phyloP scores from a whole-genome alignment of 1,139 yeast genomes.

The Sporopachydermia cereana region DNA sequence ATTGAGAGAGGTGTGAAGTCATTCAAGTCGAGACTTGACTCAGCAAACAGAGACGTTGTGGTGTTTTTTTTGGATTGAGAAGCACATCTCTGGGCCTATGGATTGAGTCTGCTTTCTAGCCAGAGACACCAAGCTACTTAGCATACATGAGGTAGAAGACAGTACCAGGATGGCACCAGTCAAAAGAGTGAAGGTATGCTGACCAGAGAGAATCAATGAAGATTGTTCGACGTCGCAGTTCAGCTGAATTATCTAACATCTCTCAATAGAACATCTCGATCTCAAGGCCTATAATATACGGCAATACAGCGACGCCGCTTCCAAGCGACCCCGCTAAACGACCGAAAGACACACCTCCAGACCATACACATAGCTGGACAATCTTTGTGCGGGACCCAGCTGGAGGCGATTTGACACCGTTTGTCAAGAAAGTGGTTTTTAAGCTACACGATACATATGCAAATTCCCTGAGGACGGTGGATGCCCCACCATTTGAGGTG shows the following conservation, averaged over 20 bases:
- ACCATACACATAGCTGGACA: slow-evolving; percentile 95
- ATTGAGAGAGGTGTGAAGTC: too few relatives aligned
- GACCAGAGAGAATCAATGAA: slow-evolving; percentile 28
- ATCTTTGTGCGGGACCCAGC: slow-evolving; percentile 80
- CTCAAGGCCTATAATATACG: slow-evolving; percentile 77
- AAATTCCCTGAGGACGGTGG: slow-evolving; percentile 72
- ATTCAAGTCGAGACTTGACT: too few relatives aligned
- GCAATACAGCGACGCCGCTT: slow-evolving; percentile 73
- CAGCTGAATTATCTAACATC: too few relatives aligned
- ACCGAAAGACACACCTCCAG: slow-evolving; percentile 67
- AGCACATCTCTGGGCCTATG: too few relatives aligned
- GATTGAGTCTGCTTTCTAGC: too few relatives aligned
- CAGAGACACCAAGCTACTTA: too few relatives aligned
- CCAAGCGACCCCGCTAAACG: slow-evolving; percentile 38
- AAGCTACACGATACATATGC: slow-evolving; percentile 92
- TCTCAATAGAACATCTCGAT: slow-evolving; percentile 51
- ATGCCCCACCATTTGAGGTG: slow-evolving; percentile 85
- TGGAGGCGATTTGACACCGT: slow-evolving; percentile 70
- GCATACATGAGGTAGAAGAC: neutral
- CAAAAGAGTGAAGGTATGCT: neutral
- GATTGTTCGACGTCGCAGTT: too few relatives aligned
- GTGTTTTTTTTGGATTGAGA: too few relatives aligned
- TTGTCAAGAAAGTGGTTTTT: slow-evolving; percentile 84
- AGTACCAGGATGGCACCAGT: slow-evolving; percentile 1
- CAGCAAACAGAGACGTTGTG: too few relatives aligned